phyloP scores from a whole-genome alignment of 2,329 filamentous ascomycete species.

The Purpureocillium lavendulum region DNA sequence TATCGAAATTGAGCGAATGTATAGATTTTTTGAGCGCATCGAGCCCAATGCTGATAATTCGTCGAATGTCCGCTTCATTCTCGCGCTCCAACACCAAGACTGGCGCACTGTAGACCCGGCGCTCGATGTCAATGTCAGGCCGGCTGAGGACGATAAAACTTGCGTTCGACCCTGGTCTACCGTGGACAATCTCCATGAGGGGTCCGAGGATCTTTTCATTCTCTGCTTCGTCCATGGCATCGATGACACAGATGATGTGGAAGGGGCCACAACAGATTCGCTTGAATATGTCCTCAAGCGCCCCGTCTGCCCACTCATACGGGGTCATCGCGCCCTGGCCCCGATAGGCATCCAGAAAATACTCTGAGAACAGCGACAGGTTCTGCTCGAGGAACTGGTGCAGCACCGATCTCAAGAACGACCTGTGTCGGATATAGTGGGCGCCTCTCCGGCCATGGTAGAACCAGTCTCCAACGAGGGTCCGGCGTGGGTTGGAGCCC shows the following conservation, averaged over 20 bases:
- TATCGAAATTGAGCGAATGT: background rate
- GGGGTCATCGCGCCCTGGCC: background rate
- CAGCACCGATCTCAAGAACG: background rate
- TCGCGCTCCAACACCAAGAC: background rate
- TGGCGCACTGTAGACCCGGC: background rate
- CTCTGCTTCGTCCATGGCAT: background rate
- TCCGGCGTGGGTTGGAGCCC: background rate
- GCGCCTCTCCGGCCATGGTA: background rate
- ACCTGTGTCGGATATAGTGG: background rate
- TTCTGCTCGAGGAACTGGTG: background rate
- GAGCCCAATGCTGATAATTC: background rate
- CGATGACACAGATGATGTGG: background rate
- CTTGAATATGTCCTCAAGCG: background rate
- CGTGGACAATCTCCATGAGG: background rate
- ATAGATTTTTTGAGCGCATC: background rate
- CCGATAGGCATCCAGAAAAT: background rate
- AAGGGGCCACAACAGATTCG: background rate
- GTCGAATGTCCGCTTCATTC: background rate
- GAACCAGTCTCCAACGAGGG: background rate
- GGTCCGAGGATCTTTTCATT: background rate
- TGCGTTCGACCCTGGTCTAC: background rate
- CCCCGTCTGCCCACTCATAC: background rate
- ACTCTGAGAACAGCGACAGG: background rate
- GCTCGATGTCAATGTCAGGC: constrained; percentile 1
- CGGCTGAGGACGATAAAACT: constrained; percentile 2